Percentiles rank a stretch among this genome's conserved stretches.
Evolutionary conservation across 768 basidiomycete species (phyloP).

Genomic region (Psilocybe cubensis): DNA sequence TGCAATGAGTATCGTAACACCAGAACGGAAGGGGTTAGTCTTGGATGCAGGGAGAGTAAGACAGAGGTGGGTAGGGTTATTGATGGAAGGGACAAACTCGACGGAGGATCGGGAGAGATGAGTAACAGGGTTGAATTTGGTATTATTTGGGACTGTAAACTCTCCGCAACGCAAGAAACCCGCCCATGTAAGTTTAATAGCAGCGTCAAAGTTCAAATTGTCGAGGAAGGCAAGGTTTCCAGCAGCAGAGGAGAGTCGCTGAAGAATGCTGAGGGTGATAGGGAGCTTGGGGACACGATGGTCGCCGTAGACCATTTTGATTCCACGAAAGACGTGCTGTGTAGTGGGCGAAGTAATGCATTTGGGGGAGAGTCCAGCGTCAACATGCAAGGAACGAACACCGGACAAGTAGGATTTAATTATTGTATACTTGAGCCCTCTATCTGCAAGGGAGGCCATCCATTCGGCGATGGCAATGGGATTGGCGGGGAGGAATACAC

Average conservation of each 20-base stretch:
- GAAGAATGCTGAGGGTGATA: conserved; percentile 26
- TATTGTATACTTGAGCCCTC: no score
- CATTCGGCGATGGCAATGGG: conserved; percentile 21
- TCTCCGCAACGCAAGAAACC: conserved; percentile 24
- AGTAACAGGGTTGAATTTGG: neutral
- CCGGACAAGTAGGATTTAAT: conserved; percentile 25
- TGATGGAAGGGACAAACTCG: conserved; percentile 28
- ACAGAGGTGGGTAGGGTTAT: conserved; percentile 21
- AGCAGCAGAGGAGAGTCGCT: conserved; percentile 4
- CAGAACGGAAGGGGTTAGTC: conserved; percentile 40
- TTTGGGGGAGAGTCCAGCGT: conserved; percentile 28
- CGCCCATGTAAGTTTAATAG: conserved; percentile 22
- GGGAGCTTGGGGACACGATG: no score
- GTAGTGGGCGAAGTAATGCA: conserved; percentile 22
- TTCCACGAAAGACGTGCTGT: conserved; percentile 32
- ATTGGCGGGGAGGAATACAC: conserved; percentile 22
- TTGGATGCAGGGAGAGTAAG: conserved; percentile 37
- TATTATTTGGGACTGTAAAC: no score
- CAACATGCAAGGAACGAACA: conserved; percentile 33
- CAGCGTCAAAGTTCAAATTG: conserved; percentile 16
- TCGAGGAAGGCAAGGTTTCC: neutral
- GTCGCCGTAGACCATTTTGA: conserved; percentile 33
- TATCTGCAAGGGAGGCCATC: conserved; percentile 18
- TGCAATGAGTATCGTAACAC: no score
- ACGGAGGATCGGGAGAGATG: conserved; percentile 26